phyloP scores from a whole-genome alignment of 768 basidiomycete species.

The Mycena belliarum region DNA sequence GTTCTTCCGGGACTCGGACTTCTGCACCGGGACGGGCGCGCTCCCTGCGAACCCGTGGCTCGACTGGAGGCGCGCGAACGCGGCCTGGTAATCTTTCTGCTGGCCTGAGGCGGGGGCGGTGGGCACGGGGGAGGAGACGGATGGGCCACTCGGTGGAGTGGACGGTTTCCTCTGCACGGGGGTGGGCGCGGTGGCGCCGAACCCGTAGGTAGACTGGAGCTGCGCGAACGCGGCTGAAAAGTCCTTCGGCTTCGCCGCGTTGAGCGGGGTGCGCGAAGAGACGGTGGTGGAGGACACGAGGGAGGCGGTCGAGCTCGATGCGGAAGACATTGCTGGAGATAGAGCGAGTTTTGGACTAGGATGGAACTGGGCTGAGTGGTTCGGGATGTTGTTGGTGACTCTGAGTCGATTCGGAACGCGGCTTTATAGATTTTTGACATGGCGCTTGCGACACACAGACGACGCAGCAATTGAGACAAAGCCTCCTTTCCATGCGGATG shows the following conservation, averaged over 20 bases:
- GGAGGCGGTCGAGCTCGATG: neutral
- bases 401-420: too few species aligned
- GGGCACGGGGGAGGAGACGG: too few species aligned
- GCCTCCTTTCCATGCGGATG: too few species aligned
- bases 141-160: too few species aligned
- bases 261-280: conserved; percentile 5
- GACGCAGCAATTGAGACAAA: too few species aligned
- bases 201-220: conserved; percentile 14
- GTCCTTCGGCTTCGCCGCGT: neutral
- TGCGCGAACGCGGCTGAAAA: conserved; percentile 6
- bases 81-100: conserved; percentile 3
- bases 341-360: too few species aligned
- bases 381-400: too few species aligned
- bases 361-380: too few species aligned
- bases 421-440: too few species aligned
- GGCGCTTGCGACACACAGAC: too few species aligned
- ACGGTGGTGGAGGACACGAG: conserved; percentile 4
- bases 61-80: conserved; percentile 11
- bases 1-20: neutral
- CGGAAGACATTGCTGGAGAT: neutral
- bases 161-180: neutral
- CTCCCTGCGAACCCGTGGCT: conserved; percentile 7
- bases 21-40: neutral
- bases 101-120: neutral
- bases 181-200: conserved; percentile 1